A percentile compares a stretch with the other conserved stretches of the same genome.
These are phyloP conservation scores for Xylaria castorea DNA, from an alignment of 495 filamentous ascomycete genomes.

Conservation along the genomic window DNA sequence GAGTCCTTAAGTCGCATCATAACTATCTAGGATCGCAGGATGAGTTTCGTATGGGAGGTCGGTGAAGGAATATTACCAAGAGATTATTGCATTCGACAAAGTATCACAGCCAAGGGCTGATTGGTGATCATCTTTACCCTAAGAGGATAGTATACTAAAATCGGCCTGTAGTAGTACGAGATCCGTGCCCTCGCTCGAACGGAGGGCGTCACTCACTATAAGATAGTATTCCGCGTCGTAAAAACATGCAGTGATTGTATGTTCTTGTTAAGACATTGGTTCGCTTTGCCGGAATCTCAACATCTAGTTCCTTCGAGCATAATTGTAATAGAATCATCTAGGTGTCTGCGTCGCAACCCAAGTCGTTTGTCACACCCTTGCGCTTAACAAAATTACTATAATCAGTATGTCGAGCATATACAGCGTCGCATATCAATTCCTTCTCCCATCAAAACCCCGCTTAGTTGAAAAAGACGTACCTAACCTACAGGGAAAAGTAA, in stretches of 20 bases:
- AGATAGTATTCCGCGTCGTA: not conserved
- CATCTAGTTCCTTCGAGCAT: not conserved
- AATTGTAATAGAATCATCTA: not conserved
- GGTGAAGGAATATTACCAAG: not conserved
- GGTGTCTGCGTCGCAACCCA: not conserved
- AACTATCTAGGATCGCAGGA: not conserved
- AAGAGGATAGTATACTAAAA: not conserved
- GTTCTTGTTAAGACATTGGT: not conserved
- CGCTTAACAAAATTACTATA: not conserved
- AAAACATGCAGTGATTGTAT: not conserved
- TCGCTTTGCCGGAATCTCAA: not conserved
- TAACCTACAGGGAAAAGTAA: constrained; percentile 25
- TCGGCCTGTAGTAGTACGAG: not conserved
- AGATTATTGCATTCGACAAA: not conserved
- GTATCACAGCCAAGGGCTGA: not conserved
- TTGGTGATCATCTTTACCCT: constrained; percentile 7
- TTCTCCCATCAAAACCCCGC: constrained; percentile 21
- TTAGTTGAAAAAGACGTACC: constrained; percentile 27
- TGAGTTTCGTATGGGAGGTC: constrained; percentile 4
- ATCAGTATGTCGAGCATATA: not conserved
- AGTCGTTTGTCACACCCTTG: not conserved
- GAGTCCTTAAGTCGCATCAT: not conserved
- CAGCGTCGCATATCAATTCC: constrained; percentile 18
- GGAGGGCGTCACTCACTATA: not conserved
- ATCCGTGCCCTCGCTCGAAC: not conserved